Conservation (phyloP, 441 rosid genomes). For the Croton setiger region DNA sequence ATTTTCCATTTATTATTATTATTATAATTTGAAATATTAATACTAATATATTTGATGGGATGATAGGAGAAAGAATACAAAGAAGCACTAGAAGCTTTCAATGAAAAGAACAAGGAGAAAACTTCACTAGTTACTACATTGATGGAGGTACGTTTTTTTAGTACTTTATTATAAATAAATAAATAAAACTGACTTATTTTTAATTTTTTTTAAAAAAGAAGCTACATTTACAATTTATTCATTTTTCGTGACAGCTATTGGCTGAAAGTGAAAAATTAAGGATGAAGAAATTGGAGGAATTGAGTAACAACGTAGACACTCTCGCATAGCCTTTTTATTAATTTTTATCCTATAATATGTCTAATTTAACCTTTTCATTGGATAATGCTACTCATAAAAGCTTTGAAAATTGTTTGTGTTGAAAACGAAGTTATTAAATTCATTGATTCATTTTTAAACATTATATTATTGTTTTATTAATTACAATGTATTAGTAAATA, state of each 20-base stretch:
- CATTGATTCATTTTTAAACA: too few species aligned
- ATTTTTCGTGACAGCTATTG: constrained; percentile 38
- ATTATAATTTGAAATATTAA: neutral
- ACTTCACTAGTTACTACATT: constrained; percentile 52
- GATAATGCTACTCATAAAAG: neutral
- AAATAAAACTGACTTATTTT: too few species aligned
- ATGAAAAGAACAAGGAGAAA: constrained; percentile 67
- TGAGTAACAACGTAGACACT: constrained; percentile 50
- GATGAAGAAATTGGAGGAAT: constrained; percentile 68
- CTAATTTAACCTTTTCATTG: neutral
- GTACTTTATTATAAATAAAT: too few species aligned
- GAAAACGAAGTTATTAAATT: too few species aligned
- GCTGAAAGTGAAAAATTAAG: constrained; percentile 63
- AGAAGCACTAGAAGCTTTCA: constrained; percentile 67
- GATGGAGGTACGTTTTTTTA: constrained; percentile 48
- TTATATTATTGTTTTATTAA: too few species aligned
- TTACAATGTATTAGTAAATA: too few species aligned
- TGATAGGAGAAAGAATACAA: constrained; percentile 70
- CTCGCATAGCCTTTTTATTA: too few species aligned
- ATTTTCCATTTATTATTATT: neutral
- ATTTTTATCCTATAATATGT: neutral
- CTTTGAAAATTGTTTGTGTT: too few species aligned
- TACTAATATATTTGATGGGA: neutral
- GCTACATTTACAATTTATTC: neutral
- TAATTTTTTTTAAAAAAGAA: too few species aligned